Evolutionary conservation across 2,329 filamentous ascomycete genomes (phyloP).

Genomic region (Orbilia quercus): DNA sequence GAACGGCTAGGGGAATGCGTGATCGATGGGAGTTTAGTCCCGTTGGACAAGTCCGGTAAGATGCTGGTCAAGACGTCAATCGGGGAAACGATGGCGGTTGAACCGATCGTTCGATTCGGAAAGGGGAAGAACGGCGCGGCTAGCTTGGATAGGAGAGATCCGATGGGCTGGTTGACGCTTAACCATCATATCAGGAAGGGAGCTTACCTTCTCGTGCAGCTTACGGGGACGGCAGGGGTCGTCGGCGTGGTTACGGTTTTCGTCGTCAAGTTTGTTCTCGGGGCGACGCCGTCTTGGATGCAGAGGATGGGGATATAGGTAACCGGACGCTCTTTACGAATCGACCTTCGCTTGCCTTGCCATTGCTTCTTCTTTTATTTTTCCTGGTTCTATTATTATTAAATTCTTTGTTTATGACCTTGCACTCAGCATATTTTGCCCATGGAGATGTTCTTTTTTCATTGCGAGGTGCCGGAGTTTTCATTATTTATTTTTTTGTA

Average conservation of each 20-base stretch:
- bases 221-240: slow-evolving; percentile 49
- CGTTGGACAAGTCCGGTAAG: slow-evolving; percentile 64
- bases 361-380: not conserved
- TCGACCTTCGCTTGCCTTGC: not conserved
- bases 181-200: slow-evolving; percentile 38
- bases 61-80: slow-evolving; percentile 44
- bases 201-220: slow-evolving; percentile 39
- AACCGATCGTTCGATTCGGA: slow-evolving; percentile 42
- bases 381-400: slow-evolving; percentile 31
- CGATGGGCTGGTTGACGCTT: slow-evolving; percentile 46
- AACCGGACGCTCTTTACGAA: slow-evolving; percentile 1
- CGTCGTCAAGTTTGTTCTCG: slow-evolving; percentile 51
- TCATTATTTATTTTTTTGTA: slow-evolving; percentile 24
- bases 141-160: slow-evolving; percentile 43
- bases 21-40: slow-evolving; percentile 72
- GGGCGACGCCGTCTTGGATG: slow-evolving; percentile 43
- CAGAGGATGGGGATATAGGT: slow-evolving; percentile 38
- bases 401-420: no score
- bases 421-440: slow-evolving; percentile 18
- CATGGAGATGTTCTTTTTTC: slow-evolving; percentile 33
- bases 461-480: slow-evolving; percentile 51
- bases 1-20: slow-evolving; percentile 75
- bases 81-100: slow-evolving; percentile 35
- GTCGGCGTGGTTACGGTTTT: slow-evolving; percentile 39
- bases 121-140: slow-evolving; percentile 27